Percentiles rank a stretch among this genome's conserved stretches.
Evolutionary conservation across 2,329 filamentous ascomycete genomes (phyloP).

Genomic region (Curvularia sp.): DNA sequence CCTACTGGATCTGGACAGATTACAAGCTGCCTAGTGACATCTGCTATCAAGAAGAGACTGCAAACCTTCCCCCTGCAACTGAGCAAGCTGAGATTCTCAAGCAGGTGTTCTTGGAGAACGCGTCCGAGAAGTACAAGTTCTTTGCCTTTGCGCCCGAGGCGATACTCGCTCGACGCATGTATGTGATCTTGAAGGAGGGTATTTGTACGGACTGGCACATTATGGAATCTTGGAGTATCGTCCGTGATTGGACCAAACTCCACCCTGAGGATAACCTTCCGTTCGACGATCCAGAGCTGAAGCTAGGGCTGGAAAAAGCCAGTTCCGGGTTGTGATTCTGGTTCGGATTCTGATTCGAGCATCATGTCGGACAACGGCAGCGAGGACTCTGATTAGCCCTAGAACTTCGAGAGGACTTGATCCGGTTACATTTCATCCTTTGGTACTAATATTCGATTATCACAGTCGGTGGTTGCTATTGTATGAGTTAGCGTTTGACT

Average conservation of each 20-base stretch:
- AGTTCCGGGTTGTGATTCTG: neutral
- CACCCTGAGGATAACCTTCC: neutral
- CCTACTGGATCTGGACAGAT: constrained; percentile 41
- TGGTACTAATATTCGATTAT: too few relatives aligned
- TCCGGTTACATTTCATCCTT: too few relatives aligned
- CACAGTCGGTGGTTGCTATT: too few relatives aligned
- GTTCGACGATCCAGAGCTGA: too few relatives aligned
- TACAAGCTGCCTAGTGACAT: neutral
- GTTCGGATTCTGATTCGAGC: neutral
- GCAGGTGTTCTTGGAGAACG: neutral
- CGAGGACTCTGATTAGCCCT: neutral
- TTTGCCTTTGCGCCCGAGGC: neutral
- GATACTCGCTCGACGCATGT: neutral
- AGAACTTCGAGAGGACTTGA: neutral
- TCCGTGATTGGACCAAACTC: neutral
- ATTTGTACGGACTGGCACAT: neutral
- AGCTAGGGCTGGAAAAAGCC: too few relatives aligned
- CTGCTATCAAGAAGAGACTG: neutral
- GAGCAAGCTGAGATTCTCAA: neutral
- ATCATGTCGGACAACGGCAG: neutral
- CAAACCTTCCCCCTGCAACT: neutral
- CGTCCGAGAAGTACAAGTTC: neutral
- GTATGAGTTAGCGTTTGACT: too few relatives aligned
- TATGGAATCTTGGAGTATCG: neutral
- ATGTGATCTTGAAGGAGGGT: neutral